Evolutionary conservation across 1,284 basidiomycete genomes (phyloP), one percentile per base, ranked within the genome.

Genomic region (Lentinula novae-zelandiae): DNA sequence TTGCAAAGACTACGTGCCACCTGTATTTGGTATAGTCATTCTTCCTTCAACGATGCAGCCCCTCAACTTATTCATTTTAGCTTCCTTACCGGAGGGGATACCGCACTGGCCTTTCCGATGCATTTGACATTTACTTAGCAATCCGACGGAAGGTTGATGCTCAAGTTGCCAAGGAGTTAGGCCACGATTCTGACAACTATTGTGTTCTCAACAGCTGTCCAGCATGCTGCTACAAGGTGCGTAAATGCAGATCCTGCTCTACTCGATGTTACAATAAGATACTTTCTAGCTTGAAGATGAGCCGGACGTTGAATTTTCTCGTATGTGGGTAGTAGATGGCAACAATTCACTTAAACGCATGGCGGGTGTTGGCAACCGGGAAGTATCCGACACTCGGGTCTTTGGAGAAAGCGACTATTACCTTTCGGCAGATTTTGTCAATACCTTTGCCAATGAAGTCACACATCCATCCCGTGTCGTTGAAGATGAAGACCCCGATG

Each of bases 361-460:
- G 46, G 36, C 17, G 17, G 20, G n/a, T 12, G 10, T 51, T 20
- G 46, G 34, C 6, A 31, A 17, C 2, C 48, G 57, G 9, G 17
- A 36, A 2, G n/a, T 38, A 5, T 36, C 31, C 15, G 56, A 61
- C 33, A 44, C 49, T 27, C 22, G 55, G 36, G 13, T 53, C 22
- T 57, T 50, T 50, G 20, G 22, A 51, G 39, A 50, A 2, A 36
- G 49, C 12, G 48, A 57, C 12, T 40, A 57, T 36, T 61, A n/a
- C 39, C 33, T 60, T n/a, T 48, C 27, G 2, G n/a, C 44, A 17
- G 49, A 50, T 12, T 58, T 52, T 40, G 57, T 58, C 36, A 50
- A 58, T 34, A 12, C 15, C 6, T 58, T 72, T 56, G 70, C 69
- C 17, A 12, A 50, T 38, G 48, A 58, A 50, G 57, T 49, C 57